These are phyloP conservation scores for Teratosphaeria gauchensis DNA, from an alignment of 2,329 filamentous ascomycete genomes.

Conservation along the genomic window DNA sequence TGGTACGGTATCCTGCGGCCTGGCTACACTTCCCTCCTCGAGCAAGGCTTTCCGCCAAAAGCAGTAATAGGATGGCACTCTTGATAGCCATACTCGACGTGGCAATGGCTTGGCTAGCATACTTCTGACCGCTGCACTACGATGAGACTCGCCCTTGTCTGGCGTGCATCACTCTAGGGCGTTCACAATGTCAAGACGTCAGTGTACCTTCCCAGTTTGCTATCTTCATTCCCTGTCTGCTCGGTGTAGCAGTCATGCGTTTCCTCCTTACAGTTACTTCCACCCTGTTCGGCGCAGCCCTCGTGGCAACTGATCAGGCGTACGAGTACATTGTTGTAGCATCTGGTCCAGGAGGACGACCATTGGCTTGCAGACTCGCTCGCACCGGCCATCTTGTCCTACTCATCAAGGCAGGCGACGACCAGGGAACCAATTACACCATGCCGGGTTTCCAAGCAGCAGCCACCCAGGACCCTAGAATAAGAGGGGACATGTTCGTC, in stretches of 20 bases:
- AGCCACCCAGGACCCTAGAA: constrained; percentile 45
- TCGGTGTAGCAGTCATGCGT: not conserved
- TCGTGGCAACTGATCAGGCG: not conserved
- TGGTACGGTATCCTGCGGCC: too few relatives aligned
- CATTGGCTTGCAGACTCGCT: constrained; percentile 48
- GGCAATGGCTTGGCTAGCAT: too few relatives aligned
- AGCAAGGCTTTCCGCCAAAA: too few relatives aligned
- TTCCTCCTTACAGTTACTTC: not conserved
- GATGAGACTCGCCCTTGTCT: too few relatives aligned
- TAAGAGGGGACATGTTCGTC: constrained; percentile 52
- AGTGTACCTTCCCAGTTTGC: not conserved
- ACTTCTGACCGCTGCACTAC: too few relatives aligned
- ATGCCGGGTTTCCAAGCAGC: constrained; percentile 45
- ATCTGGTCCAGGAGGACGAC: constrained; percentile 47
- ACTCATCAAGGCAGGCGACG: constrained; percentile 52
- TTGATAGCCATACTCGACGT: too few relatives aligned
- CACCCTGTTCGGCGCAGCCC: not conserved
- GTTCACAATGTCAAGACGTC: not conserved
- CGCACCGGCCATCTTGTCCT: constrained; percentile 48
- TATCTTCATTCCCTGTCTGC: not conserved
- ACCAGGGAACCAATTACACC: constrained; percentile 43
- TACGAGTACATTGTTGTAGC: constrained; percentile 1
- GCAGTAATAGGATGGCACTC: too few relatives aligned
- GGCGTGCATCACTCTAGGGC: too few relatives aligned
- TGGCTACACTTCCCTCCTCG: too few relatives aligned